Base-by-base conservation (phyloP, 805 yeast species). In the Brettanomyces custersianus region DNA sequence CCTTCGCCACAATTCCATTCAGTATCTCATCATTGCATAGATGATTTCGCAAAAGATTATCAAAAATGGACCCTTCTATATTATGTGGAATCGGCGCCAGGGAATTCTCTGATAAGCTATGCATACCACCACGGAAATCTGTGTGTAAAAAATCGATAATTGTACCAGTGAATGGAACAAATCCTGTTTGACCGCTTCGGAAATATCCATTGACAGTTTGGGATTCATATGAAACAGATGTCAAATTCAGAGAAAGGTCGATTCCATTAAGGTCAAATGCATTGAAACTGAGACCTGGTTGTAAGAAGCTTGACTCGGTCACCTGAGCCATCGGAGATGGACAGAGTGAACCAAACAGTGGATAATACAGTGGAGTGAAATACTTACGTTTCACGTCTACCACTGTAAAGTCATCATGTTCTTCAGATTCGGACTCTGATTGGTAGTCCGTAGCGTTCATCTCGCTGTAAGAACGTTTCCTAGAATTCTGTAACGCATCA, bases 41-140 rank as follows among this genome's bases (percentile, higher is more conserved):
- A 15, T 43, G 37, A 31, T 56, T 57, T 33, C 61, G 38, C 18
- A 54, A 33, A 10, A 56, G 37, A 37, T 55, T 55, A 40, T 45
- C 44, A 33, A 52, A 53, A 6, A 54, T 51, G 20, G 56, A 54
- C 1, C 51, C 54, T 40, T 57, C 62, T 27, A 57, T 50, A 16
- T 46, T 43, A 17, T 42, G 33, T 23, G 46, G 48, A 20, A 24
- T 32, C 12, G 16, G 17, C 9, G 17, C 33, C 24, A 36, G 41
- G n/a, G n/a, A n/a, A 9, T 44, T 42, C n/a, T 49, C 42, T 6
- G 37, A 21, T n/a, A n/a, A n/a, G n/a, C n/a, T n/a, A n/a, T n/a
- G n/a, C n/a, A n/a, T n/a, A n/a, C n/a, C n/a, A 22, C 40, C 40
- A 31, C 60, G 48, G 30, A 59, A 44, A 42, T 58, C 64, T 13